Conservation (phyloP, 1,284 basidiomycete genomes). For the Peniophora sp. region DNA sequence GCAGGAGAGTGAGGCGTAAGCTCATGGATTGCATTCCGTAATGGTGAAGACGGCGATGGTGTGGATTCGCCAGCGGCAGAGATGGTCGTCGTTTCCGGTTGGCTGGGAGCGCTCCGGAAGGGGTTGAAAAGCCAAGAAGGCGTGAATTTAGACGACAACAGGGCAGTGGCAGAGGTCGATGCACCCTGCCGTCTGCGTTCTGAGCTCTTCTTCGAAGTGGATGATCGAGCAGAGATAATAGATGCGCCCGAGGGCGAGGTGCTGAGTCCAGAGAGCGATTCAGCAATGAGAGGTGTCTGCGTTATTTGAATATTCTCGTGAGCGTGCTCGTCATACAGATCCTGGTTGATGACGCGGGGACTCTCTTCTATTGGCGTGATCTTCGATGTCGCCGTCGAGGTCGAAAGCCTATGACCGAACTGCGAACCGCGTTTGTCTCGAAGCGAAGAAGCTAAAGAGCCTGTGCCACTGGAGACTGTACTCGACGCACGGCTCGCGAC, state of each 20-base stretch:
- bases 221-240: constrained; percentile 45
- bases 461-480: constrained; percentile 25
- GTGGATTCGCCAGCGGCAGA: constrained; percentile 35
- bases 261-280: constrained; percentile 31
- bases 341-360: constrained; percentile 39
- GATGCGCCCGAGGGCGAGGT: constrained; percentile 71
- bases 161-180: constrained; percentile 24
- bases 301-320: constrained; percentile 5
- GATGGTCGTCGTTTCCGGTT: constrained; percentile 50
- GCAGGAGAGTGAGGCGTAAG: background rate
- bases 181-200: constrained; percentile 15
- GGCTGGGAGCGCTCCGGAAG: constrained; percentile 54
- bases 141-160: constrained; percentile 51
- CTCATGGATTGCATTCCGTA: background rate
- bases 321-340: constrained; percentile 22
- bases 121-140: constrained; percentile 71
- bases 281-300: constrained; percentile 1
- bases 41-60: constrained; percentile 3
- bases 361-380: constrained; percentile 66
- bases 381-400: constrained; percentile 29
- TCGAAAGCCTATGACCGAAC: constrained; percentile 35
- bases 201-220: constrained; percentile 25
- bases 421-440: constrained; percentile 26
- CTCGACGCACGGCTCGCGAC: constrained; percentile 30
- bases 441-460: constrained; percentile 23